Evolutionary conservation across 305 asterid species (phyloP).

Genomic region (Fraxinus dipetala): DNA sequence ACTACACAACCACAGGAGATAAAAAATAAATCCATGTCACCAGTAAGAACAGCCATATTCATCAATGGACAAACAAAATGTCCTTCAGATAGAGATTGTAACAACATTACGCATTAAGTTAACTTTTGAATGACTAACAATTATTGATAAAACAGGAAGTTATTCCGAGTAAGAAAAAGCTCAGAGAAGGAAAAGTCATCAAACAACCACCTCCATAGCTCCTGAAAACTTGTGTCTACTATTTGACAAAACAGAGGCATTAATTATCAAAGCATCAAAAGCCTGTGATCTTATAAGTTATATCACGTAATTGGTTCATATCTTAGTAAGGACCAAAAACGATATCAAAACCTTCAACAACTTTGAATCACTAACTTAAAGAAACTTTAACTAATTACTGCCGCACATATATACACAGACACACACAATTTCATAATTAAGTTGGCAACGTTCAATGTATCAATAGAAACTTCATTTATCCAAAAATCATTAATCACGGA

Average conservation of each 20-base stretch:
- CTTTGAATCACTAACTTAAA: neutral
- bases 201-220: neutral
- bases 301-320: neutral
- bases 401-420: neutral
- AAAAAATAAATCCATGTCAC: conserved; percentile 2
- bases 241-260: neutral
- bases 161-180: neutral
- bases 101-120: neutral
- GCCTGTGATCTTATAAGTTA: neutral
- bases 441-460: neutral
- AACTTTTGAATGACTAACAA: neutral
- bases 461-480: neutral
- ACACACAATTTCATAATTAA: conserved; percentile 1
- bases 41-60: conserved; percentile 1
- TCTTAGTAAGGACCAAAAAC: neutral
- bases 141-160: neutral
- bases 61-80: neutral
- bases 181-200: neutral
- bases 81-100: conserved; percentile 3
- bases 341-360: neutral
- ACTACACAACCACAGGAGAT: conserved; percentile 39
- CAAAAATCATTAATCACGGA: neutral
- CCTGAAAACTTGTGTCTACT: neutral
- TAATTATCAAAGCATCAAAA: neutral
- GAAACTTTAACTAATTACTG: neutral